These are phyloP conservation scores for Aspergillus piperis DNA, from an alignment of 2,329 filamentous ascomycete genomes.

Conservation along the genomic window DNA sequence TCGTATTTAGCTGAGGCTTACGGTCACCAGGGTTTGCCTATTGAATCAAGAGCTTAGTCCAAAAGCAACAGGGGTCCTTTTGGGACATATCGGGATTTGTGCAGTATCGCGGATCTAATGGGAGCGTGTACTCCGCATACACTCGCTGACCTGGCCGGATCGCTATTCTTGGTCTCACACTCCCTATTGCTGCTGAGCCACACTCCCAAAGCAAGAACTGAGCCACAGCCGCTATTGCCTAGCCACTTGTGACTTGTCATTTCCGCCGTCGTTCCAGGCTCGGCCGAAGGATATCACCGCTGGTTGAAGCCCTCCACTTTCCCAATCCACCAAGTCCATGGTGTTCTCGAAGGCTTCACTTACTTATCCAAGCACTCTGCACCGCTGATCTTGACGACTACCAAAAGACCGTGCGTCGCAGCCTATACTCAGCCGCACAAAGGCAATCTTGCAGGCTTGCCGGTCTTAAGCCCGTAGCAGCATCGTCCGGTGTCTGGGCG, in stretches of 20 bases:
- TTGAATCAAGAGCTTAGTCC: too few relatives aligned
- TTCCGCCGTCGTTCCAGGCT: not conserved
- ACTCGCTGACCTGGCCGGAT: not conserved
- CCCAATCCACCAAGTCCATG: not conserved
- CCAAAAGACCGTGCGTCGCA: not conserved
- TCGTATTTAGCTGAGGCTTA: not conserved
- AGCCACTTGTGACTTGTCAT: slow-evolving; percentile 7
- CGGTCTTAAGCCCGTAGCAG: not conserved
- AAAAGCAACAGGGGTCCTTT: too few relatives aligned
- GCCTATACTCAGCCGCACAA: not conserved
- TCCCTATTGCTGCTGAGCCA: not conserved
- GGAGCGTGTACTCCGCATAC: not conserved
- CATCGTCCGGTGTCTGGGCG: not conserved
- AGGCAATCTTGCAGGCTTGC: not conserved
- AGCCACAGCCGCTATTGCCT: not conserved
- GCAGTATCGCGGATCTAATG: not conserved
- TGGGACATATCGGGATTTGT: not conserved
- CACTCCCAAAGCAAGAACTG: not conserved
- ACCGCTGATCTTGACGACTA: not conserved
- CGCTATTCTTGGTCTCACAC: not conserved
- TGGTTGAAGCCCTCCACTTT: not conserved
- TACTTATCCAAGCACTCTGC: not conserved
- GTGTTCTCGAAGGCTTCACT: slow-evolving; percentile 4
- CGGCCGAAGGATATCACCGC: not conserved
- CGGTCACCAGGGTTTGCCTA: not conserved